These are phyloP conservation scores for Maudiozyma saulgeensis DNA, from an alignment of 805 yeast genomes.

Conservation along the genomic window DNA sequence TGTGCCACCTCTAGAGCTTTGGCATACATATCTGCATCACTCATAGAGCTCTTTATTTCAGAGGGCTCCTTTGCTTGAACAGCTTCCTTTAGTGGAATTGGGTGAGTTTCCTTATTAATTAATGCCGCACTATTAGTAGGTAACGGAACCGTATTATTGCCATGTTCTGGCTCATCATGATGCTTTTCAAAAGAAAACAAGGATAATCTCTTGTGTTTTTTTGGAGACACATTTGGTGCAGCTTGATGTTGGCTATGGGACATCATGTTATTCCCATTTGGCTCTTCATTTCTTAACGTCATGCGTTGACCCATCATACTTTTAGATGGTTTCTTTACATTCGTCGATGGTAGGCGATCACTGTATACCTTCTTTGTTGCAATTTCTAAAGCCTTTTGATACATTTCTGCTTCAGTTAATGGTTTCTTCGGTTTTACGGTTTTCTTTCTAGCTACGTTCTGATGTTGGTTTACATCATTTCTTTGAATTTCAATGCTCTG, in stretches of 20 bases:
- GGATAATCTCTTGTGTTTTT: background rate
- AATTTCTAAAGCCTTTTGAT: slow-evolving; percentile 43
- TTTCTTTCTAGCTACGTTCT: background rate
- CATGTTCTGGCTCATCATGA: background rate
- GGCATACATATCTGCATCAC: slow-evolving; percentile 47
- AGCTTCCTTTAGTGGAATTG: background rate
- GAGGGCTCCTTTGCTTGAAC: background rate
- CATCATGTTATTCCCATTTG: background rate
- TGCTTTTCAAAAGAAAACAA: background rate
- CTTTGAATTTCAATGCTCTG: background rate
- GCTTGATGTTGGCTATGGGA: background rate
- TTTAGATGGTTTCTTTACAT: slow-evolving; percentile 1
- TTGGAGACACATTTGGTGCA: background rate
- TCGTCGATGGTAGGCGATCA: background rate
- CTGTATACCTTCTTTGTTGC: slow-evolving; percentile 47
- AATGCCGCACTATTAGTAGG: background rate
- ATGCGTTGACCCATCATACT: slow-evolving; percentile 20
- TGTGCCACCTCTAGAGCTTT: slow-evolving; percentile 50
- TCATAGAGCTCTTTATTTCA: slow-evolving; percentile 2
- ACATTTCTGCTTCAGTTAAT: slow-evolving; percentile 38
- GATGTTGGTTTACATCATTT: background rate
- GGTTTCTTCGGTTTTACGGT: slow-evolving; percentile 4
- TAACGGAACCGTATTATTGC: background rate
- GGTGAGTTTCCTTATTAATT: background rate
- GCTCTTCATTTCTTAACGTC: slow-evolving; percentile 10